phyloP scores from a whole-genome alignment of 2,329 filamentous ascomycete genomes.

The Verticillium nonalfalfae region DNA sequence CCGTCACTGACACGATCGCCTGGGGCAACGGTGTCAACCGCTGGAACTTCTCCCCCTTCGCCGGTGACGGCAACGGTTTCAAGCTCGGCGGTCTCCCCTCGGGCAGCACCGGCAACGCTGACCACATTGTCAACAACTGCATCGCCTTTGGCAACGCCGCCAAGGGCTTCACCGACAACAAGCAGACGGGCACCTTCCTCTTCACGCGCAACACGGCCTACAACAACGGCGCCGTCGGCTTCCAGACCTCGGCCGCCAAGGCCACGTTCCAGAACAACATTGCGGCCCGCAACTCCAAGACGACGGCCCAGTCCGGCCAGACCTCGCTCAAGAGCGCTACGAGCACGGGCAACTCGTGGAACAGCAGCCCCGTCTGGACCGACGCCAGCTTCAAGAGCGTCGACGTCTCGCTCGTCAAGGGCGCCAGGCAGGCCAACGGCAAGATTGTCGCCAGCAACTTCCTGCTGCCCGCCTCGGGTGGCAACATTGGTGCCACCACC shows the following conservation, averaged over 20 bases:
- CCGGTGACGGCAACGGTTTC: constrained; percentile 41
- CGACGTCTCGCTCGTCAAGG: constrained; percentile 25
- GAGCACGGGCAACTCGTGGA: constrained; percentile 35
- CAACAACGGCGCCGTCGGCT: constrained; percentile 35
- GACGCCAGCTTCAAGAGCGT: constrained; percentile 15
- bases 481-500: constrained; percentile 30
- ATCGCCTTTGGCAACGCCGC: constrained; percentile 35
- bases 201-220: constrained; percentile 37
- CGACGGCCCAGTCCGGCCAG: constrained; percentile 14
- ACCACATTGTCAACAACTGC: constrained; percentile 36
- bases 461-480: constrained; percentile 28
- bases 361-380: constrained; percentile 27
- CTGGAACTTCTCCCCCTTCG: constrained; percentile 34
- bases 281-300: constrained; percentile 23
- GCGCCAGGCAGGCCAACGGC: constrained; percentile 27
- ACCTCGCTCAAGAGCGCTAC: constrained; percentile 16
- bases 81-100: constrained; percentile 33
- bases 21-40: constrained; percentile 40
- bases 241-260: constrained; percentile 25
- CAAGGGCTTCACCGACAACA: constrained; percentile 41
- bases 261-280: constrained; percentile 31
- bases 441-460: constrained; percentile 33
- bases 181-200: constrained; percentile 30
- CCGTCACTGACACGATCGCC: constrained; percentile 8
- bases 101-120: constrained; percentile 26